Evolutionary conservation across 2,329 filamentous ascomycete species (phyloP), one percentile per base, ranked within the genome.

Genomic region (Fusarium sambucinum): DNA sequence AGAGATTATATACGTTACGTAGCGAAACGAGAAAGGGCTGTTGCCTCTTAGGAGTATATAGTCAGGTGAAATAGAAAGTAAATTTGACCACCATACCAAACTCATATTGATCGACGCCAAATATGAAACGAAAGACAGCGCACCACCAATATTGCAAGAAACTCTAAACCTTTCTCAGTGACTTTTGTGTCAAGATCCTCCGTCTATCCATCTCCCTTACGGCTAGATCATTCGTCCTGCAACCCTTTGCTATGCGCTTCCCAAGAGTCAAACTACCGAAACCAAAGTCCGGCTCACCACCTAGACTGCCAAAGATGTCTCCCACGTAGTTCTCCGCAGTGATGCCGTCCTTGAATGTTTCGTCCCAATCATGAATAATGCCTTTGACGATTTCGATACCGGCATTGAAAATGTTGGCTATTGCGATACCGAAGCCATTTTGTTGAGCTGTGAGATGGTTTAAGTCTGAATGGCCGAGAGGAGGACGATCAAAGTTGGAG

Each of bases 401-500:
- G 0, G 89, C 90, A 7, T 83, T 78, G 77, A 87, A 93, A 45
- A 92, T 84, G 75, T 93, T 93, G 62, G 85, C 75, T 19, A 92
- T 79, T 4, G 90, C 86, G 30, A 89, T 86, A 30, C 78, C 76
- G 73, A 90, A 92, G 6, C 85, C 89, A 47, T 89, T 90, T 74
- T 91, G 87, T 40, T 90, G 78, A 0, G 83, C 78, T 40, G 87
- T 82, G 11, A 93, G 81, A 71, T 92, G 90, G 37, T 88, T 82
- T 21, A 84, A 82, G 11, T 87, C 83, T 0, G 84, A 81, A 10
- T 86, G 76, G 13, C 84, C 86, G 1, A 86, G 85, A 25, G 87
- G 89, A 0, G 89, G 89, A 8, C 91, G 86, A 75, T 93, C 91
- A 73, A 93, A 93, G 79, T 93, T 87, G 12, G 88, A 90, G 2